phyloP scores from a whole-genome alignment of 768 basidiomycete genomes.

The Pulveroboletus ravenelii region DNA sequence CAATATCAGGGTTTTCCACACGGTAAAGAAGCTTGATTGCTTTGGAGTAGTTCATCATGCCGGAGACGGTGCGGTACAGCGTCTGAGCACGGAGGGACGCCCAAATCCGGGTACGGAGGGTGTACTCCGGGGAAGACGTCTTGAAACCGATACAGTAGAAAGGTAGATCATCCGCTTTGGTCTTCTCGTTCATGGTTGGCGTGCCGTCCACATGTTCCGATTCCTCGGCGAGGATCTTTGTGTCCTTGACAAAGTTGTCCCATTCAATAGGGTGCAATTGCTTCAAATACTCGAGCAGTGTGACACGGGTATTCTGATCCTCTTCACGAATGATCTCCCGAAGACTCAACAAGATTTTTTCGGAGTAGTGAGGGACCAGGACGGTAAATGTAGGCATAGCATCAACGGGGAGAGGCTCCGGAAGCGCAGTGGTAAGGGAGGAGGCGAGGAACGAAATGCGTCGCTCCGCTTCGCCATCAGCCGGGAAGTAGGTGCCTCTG shows the following conservation, averaged over 20 bases:
- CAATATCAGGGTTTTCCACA: slow-evolving; percentile 97
- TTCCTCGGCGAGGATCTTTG: slow-evolving; percentile 97
- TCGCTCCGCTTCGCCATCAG: slow-evolving; percentile 91
- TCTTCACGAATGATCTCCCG: slow-evolving; percentile 99
- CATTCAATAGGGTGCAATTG: slow-evolving; percentile 98
- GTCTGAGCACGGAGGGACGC: slow-evolving; percentile 97
- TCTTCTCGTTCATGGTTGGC: slow-evolving; percentile 65
- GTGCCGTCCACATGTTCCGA: slow-evolving; percentile 54
- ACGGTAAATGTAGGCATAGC: slow-evolving; percentile 99
- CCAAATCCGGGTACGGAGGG: slow-evolving; percentile 98
- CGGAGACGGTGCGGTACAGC: slow-evolving; percentile 96
- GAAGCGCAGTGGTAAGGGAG: slow-evolving; percentile 91
- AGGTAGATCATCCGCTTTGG: slow-evolving; percentile 86
- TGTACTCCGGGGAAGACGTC: slow-evolving; percentile 97
- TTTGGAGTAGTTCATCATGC: slow-evolving; percentile 99
- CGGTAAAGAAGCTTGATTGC: slow-evolving; percentile 98
- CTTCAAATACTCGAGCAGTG: slow-evolving; percentile 95
- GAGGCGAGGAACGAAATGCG: slow-evolving; percentile 99
- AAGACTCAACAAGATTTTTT: slow-evolving; percentile 94
- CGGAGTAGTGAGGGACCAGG: slow-evolving; percentile 96
- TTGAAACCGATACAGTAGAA: slow-evolving; percentile 99
- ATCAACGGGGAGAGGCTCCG: slow-evolving; percentile 93
- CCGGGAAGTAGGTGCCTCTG: slow-evolving; percentile 87
- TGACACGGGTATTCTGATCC: slow-evolving; percentile 94
- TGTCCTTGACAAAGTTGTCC: slow-evolving; percentile 99